A percentile compares a stretch with the other conserved stretches of the same genome.
phyloP scores from a whole-genome alignment of 1,139 yeast genomes.

The Pichia norvegensis region DNA sequence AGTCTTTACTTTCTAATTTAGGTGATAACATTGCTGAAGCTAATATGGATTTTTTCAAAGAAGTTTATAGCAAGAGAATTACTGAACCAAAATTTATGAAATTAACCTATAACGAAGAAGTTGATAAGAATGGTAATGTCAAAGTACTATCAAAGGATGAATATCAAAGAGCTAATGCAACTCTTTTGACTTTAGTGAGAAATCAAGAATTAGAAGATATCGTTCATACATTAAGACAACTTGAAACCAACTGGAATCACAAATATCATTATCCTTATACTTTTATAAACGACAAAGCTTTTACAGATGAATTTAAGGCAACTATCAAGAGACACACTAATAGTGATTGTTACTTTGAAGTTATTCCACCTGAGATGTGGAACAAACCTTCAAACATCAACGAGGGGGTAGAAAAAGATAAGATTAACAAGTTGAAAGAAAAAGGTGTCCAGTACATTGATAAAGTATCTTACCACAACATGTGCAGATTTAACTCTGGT shows the following conservation, averaged over 20 bases:
- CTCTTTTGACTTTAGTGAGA: constrained; percentile 44
- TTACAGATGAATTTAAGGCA: constrained; percentile 38
- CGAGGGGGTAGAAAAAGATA: constrained; percentile 26
- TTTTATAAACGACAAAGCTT: constrained; percentile 41
- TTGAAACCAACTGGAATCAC: constrained; percentile 42
- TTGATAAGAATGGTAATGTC: constrained; percentile 22
- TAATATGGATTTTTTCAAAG: constrained; percentile 27
- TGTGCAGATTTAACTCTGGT: constrained; percentile 50
- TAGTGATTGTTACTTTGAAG: constrained; percentile 33
- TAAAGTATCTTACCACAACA: constrained; percentile 42
- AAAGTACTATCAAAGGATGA: constrained; percentile 22
- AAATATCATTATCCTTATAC: constrained; percentile 50
- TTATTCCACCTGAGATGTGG: constrained; percentile 37
- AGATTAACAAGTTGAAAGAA: constrained; percentile 31
- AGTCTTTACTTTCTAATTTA: constrained; percentile 16
- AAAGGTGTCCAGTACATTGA: constrained; percentile 41
- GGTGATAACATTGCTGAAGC: constrained; percentile 24
- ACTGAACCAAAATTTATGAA: constrained; percentile 42
- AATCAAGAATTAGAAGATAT: constrained; percentile 37
- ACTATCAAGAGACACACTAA: constrained; percentile 30
- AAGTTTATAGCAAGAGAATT: constrained; percentile 29
- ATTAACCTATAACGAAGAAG: constrained; percentile 27
- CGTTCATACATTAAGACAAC: constrained; percentile 34
- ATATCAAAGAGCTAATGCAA: constrained; percentile 45
- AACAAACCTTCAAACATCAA: constrained; percentile 40